Evolutionary conservation across 257 asterid species (phyloP), one percentile per base, ranked within the genome.

Genomic region (Nicotiana paniculata): DNA sequence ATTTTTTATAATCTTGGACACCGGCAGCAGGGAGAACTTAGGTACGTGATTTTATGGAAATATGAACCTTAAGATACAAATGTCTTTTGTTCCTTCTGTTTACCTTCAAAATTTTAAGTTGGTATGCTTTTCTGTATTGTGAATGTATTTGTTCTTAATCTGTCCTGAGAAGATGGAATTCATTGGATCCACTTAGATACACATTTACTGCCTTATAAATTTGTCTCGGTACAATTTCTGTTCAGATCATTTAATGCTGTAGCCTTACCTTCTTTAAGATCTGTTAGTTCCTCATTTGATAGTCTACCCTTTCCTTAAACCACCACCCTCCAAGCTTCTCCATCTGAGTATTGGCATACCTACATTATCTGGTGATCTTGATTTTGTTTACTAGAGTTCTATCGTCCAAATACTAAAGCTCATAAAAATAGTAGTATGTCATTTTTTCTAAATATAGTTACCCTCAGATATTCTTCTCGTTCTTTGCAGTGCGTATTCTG

Each of bases 1-100:
- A 92, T 95, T 79, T 93, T 92, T 90, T 93, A 90, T 88, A 95
- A 95, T 87, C 97, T 95, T 81, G 99, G 99, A 80, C 90, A 89
- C 63, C 93, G 97, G 67, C 90, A 90, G 89, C 97, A 97, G 84
- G 99, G 98, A 39, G 98, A 95, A 70, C 87, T 84, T 63, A 93
- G 99, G 99, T 95, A 90, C 39, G 80, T 62, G 75, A 87, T 81
- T 33, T 43, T 48, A 37, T 61, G 3, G 70, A 61, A 9, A n/a
- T 39, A 79, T 13, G 26, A 48, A 74, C 79, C 58, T 74, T 26
- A 13, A 24, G 26, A 43, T 70, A 12, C 24, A 1, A 3, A 48
- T 26, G 39, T 46, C 26, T 21, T 39, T 39, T 24, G 9, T 48
- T 48, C 15, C 39, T 74, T 13, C 5, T 7, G 24, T 24, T 46